These are phyloP conservation scores for Rheum nobile DNA, from an alignment of 148 eudicot genomes.

Conservation along the genomic window DNA sequence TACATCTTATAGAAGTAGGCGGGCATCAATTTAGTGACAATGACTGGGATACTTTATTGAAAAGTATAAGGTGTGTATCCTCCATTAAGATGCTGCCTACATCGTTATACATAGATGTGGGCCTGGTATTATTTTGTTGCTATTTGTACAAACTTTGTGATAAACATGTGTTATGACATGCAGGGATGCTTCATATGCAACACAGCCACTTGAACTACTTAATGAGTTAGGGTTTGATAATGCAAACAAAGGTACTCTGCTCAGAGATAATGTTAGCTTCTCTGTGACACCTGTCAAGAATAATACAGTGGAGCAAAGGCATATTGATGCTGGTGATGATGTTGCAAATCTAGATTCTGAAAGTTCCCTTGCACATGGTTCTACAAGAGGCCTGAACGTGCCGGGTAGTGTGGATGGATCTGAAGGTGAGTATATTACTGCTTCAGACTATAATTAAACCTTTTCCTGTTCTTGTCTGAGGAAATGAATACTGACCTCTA, in stretches of 20 bases:
- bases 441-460: not conserved
- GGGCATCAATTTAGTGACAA: conserved; percentile 92
- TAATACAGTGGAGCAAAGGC: conserved; percentile 21
- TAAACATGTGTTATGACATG: conserved; percentile 10
- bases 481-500: not conserved
- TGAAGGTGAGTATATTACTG: conserved; percentile 43
- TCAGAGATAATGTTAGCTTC: conserved; percentile 27
- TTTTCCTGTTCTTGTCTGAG: not conserved
- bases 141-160: not conserved
- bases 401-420: conserved; percentile 28
- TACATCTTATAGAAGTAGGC: conserved; percentile 96
- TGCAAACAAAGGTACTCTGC: conserved; percentile 30
- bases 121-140: not conserved
- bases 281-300: conserved; percentile 16
- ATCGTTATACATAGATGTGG: not conserved
- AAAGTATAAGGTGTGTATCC: conserved; percentile 73
- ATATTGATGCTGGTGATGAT: conserved; percentile 22
- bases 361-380: conserved; percentile 12
- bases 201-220: conserved; percentile 94
- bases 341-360: conserved; percentile 3
- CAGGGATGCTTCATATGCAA: conserved; percentile 95
- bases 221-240: conserved; percentile 67
- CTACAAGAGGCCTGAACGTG: conserved; percentile 9
- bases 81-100: not conserved
- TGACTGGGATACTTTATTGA: conserved; percentile 96